phyloP scores from a whole-genome alignment of 1,139 yeast species.

The Saccharomyces hybrid region DNA sequence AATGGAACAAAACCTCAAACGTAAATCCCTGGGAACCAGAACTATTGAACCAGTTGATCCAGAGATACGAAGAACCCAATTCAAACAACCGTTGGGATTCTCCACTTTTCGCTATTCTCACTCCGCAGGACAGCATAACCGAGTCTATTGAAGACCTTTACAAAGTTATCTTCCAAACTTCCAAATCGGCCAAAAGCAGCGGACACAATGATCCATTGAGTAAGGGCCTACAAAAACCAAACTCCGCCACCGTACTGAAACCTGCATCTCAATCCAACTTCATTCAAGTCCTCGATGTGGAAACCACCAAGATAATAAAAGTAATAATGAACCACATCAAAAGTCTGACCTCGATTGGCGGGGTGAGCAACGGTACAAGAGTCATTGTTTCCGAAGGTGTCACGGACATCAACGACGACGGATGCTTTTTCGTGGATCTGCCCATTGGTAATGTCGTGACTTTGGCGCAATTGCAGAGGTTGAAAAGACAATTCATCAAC shows the following conservation, averaged over 20 bases:
- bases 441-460: constrained; percentile 54
- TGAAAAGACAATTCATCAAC: constrained; percentile 70
- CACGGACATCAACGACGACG: constrained; percentile 33
- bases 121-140: not conserved
- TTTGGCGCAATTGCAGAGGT: constrained; percentile 72
- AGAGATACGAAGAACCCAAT: constrained; percentile 93
- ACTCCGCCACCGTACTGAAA: constrained; percentile 66
- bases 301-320: constrained; percentile 37
- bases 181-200: constrained; percentile 40
- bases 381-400: constrained; percentile 31
- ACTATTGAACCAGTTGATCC: constrained; percentile 58
- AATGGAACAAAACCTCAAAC: constrained; percentile 36
- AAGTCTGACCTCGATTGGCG: constrained; percentile 20
- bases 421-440: constrained; percentile 43
- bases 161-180: constrained; percentile 48
- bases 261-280: constrained; percentile 69
- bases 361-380: constrained; percentile 12
- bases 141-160: constrained; percentile 51
- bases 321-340: constrained; percentile 20
- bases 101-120: constrained; percentile 42
- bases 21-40: constrained; percentile 56
- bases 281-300: constrained; percentile 67
- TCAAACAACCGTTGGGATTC: constrained; percentile 87
- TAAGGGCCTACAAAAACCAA: constrained; percentile 41
- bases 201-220: constrained; percentile 18